Evolutionary conservation across 148 eudicot species (phyloP), one percentile per base, ranked within the genome.

Genomic region (Silene latifolia): DNA sequence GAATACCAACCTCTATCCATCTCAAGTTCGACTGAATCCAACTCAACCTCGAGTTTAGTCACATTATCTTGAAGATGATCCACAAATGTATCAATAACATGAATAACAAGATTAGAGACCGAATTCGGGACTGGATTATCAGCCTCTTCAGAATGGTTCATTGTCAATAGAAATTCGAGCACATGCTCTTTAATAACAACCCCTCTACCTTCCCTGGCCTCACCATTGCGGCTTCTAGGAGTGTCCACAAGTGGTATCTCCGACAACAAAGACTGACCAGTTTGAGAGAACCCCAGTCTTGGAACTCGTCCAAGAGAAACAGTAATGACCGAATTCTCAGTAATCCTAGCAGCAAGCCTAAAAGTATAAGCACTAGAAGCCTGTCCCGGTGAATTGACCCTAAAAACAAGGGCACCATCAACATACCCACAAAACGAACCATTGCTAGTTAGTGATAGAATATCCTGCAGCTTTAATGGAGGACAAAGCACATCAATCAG

Each of bases 101-200:
- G 98, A 78, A 95, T 86, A 46, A 95, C 90, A 64, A 95, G 89
- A 73, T 92, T 86, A 2, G 98, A 89, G 0, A 90, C 89, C 1
- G 98, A 88, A 58, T 79, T 86, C 0, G 98, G 98, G 48, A 95
- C 98, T 7, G 96, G 97, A 88, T 95, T 95, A 89, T 95, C 98
- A 72, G 96, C 97, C 80, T 90, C 97, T 86, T 95, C 98, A 15
- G 97, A 87, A 81, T 95, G 98, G 77, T 95, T 95, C 98, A 95
- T 92, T 4, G 88, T 95, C 87, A 95, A 71, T 53, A 95, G 71
- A 85, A 92, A 92, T 73, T 95, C 98, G 32, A 95, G 87, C 76
- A 95, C 97, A 75, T 95, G 97, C 81, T 95, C 98, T 74, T 78
- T 81, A 62, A 95, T 92, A 63, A 92, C 91, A 63, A 83, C 82